phyloP scores from a whole-genome alignment of 2,329 filamentous ascomycete species.

The Pseudopyrenochaeta lycopersici region DNA sequence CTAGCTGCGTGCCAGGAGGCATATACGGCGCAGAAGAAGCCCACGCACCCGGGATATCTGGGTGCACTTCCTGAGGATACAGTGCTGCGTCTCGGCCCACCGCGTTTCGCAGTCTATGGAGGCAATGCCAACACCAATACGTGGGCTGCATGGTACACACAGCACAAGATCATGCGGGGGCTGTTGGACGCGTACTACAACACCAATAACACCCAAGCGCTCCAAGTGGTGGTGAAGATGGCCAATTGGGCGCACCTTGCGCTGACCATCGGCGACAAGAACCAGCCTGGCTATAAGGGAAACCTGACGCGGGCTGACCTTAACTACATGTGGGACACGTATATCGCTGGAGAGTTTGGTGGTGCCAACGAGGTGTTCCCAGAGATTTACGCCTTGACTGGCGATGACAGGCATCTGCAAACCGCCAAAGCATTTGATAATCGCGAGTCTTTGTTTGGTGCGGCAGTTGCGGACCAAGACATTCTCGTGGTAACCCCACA shows the following conservation, averaged over 20 bases:
- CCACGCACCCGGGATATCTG: slow-evolving; percentile 20
- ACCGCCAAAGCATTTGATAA: slow-evolving; percentile 21
- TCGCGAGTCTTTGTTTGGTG: slow-evolving; percentile 21
- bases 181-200: slow-evolving; percentile 23
- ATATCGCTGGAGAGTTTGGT: slow-evolving; percentile 24
- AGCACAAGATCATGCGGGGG: slow-evolving; percentile 25
- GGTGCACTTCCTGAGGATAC: slow-evolving; percentile 23
- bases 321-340: slow-evolving; percentile 26
- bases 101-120: slow-evolving; percentile 21
- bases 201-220: slow-evolving; percentile 20
- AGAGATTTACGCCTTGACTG: slow-evolving; percentile 18
- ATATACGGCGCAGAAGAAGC: slow-evolving; percentile 9
- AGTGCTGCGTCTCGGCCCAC: slow-evolving; percentile 18
- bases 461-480: slow-evolving; percentile 13
- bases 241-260: slow-evolving; percentile 19
- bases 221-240: slow-evolving; percentile 22
- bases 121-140: slow-evolving; percentile 14
- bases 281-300: slow-evolving; percentile 18
- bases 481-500: slow-evolving; percentile 18
- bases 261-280: slow-evolving; percentile 15
- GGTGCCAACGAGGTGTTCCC: slow-evolving; percentile 23
- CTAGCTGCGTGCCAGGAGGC: slow-evolving; percentile 18
- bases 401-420: slow-evolving; percentile 13
- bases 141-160: slow-evolving; percentile 26
- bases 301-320: slow-evolving; percentile 22